Conservation (phyloP, 2,329 filamentous ascomycete genomes). For the Myriosclerotinia duriaeana region DNA sequence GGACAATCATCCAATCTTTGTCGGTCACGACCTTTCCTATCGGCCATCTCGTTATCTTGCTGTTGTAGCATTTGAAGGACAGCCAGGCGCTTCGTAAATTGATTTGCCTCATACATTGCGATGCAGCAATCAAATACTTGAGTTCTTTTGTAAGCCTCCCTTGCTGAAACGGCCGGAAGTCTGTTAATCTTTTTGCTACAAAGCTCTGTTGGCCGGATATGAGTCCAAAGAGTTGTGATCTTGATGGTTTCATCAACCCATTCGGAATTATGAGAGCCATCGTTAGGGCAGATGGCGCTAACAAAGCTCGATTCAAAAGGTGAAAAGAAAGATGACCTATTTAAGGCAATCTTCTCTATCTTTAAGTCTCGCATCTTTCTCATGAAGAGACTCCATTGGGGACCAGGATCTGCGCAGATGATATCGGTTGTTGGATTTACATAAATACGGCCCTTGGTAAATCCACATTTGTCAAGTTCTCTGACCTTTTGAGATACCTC, state of each 20-base stretch:
- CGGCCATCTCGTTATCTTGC: not conserved
- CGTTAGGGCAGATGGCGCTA: not conserved
- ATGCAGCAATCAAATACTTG: not conserved
- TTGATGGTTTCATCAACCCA: no score
- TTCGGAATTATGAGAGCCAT: not conserved
- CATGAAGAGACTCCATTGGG: no score
- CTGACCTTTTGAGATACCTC: not conserved
- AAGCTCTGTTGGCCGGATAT: not conserved
- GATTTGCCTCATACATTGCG: not conserved
- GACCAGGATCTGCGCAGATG: not conserved
- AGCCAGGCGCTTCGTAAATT: not conserved
- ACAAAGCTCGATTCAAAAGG: not conserved
- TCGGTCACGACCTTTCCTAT: not conserved
- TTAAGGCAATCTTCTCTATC: not conserved
- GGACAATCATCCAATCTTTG: not conserved
- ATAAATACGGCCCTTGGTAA: not conserved
- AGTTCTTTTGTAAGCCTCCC: not conserved
- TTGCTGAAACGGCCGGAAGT: not conserved
- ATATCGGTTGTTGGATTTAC: not conserved
- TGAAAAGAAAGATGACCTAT: not conserved
- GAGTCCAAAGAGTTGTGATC: not conserved
- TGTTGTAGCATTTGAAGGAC: not conserved
- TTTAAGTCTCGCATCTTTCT: not conserved
- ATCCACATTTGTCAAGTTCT: no score
- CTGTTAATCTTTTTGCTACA: not conserved